Base-by-base conservation (phyloP, 2,329 filamentous ascomycete species). In the Aspergillus novoparasiticus region DNA sequence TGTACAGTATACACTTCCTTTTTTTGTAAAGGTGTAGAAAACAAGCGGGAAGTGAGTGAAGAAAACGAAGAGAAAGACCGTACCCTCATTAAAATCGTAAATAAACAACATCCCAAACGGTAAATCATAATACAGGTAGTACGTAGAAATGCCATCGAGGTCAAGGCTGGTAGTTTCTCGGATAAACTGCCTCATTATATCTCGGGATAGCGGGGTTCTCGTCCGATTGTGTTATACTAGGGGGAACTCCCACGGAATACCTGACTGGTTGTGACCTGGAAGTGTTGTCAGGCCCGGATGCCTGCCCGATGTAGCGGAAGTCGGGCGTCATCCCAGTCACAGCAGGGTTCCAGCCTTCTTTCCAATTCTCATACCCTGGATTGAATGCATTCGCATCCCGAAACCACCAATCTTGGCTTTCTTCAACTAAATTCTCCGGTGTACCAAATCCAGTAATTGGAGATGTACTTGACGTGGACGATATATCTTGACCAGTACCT, bases 381-480 rank as follows among this genome's bases (percentile, higher is more conserved):
- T 85, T 87, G 4, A 90, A 76, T 57, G 85, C 84, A 21, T 81
- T 83, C 69, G 90, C 87, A 69, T 91, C 88, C 41, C 83, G 79
- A 59, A 88, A 81, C 81, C 87, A 89, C 86, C 85, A 88, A 68
- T 90, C 85, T 64, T 89, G 86, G 55, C 85, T 86, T 57, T 90
- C 87, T 53, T 86, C 83, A 4, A 90, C 82, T 6, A 90, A 75
- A 51, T 85, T 84, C 41, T 89, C 86, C 1, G 88, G 81, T 10
- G 84, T 84, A 28, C 86, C 86, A 64, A 89, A 89, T 58, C 87
- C 79, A 12, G 83, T 82, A 11, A 80, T 81, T 0, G 82, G 79
- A 28, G 77, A 78, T 9, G 78, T 71, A 11, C 84, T 83, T 6
- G 79, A 81, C 5, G 78, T 75, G 21, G 75, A 76, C 3, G 66